A percentile compares a stretch with the other conserved stretches of the same genome.
phyloP scores from a whole-genome alignment of 345 rosid species.

The Eucalyptus caleyi region DNA sequence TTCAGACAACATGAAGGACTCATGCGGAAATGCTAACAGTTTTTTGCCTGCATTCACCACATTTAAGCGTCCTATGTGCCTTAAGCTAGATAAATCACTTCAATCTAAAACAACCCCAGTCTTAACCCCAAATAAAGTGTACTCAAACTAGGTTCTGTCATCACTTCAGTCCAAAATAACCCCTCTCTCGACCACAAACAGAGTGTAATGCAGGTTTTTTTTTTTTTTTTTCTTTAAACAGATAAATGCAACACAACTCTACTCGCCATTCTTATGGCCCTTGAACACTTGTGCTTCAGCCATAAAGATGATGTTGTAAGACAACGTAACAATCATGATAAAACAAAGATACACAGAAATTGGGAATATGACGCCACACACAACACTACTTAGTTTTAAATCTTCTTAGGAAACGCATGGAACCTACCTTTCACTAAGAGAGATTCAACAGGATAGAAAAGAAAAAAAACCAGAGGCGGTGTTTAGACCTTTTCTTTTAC shows the following conservation, averaged over 20 bases:
- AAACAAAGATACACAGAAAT: neutral
- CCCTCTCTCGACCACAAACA: neutral
- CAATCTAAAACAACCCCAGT: neutral
- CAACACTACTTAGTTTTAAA: neutral
- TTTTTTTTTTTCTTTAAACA: too few species aligned
- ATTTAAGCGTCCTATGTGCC: neutral
- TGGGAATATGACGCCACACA: neutral
- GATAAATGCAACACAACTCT: neutral
- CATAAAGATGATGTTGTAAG: neutral
- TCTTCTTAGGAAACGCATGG: neutral
- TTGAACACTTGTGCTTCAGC: neutral
- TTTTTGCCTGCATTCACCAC: neutral
- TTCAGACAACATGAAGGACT: neutral
- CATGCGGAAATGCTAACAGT: neutral
- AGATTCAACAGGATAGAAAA: neutral
- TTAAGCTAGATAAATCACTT: neutral
- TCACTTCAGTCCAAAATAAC: neutral
- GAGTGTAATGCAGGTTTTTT: neutral
- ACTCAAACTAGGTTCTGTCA: neutral
- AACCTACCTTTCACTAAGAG: neutral
- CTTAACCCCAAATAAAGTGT: neutral
- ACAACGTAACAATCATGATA: neutral
- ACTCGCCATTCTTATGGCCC: neutral
- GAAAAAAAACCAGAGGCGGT: neutral
- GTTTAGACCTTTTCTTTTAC: neutral